A percentile compares a stretch with the other conserved stretches of the same genome.
Evolutionary conservation across 2,329 filamentous ascomycete species (phyloP).

Genomic region (Alternaria postmessia): DNA sequence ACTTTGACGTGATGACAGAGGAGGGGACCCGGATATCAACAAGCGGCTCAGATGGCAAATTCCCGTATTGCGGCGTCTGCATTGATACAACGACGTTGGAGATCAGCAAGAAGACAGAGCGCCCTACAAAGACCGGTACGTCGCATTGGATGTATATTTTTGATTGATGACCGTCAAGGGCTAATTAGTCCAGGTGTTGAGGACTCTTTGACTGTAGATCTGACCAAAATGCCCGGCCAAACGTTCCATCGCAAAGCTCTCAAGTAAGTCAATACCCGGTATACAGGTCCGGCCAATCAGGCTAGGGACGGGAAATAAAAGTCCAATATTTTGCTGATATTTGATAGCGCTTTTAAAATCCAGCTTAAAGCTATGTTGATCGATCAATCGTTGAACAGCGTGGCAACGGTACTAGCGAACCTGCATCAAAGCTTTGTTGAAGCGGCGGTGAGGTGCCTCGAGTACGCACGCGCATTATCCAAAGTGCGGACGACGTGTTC

Average conservation of each 20-base stretch:
- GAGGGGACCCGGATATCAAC: conserved; percentile 46
- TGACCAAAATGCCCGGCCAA: conserved; percentile 73
- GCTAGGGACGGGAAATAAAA: not conserved
- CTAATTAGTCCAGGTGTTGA: conserved; percentile 59
- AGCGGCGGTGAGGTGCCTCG: conserved; percentile 76
- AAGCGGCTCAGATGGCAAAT: conserved; percentile 59
- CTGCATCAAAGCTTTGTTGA: conserved; percentile 78
- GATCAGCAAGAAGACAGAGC: conserved; percentile 72
- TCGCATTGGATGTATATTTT: not conserved
- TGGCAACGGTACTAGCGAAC: conserved; percentile 74
- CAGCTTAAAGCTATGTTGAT: conserved; percentile 86
- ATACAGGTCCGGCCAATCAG: conserved; percentile 12
- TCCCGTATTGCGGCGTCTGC: conserved; percentile 87
- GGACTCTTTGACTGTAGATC: conserved; percentile 82
- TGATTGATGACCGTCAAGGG: not conserved
- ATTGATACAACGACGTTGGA: conserved; percentile 80
- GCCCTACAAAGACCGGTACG: conserved; percentile 60
- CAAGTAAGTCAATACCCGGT: conserved; percentile 57
- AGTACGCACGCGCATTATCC: conserved; percentile 68
- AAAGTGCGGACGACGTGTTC: conserved; percentile 63
- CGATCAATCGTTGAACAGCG: conserved; percentile 79
- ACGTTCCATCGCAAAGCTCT: conserved; percentile 83
- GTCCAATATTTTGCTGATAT: conserved; percentile 23
- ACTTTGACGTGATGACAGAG: conserved; percentile 76
- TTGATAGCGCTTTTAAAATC: conserved; percentile 74